These are phyloP conservation scores for Gentiana dahurica DNA, from an alignment of 257 asterid species.

Conservation along the genomic window DNA sequence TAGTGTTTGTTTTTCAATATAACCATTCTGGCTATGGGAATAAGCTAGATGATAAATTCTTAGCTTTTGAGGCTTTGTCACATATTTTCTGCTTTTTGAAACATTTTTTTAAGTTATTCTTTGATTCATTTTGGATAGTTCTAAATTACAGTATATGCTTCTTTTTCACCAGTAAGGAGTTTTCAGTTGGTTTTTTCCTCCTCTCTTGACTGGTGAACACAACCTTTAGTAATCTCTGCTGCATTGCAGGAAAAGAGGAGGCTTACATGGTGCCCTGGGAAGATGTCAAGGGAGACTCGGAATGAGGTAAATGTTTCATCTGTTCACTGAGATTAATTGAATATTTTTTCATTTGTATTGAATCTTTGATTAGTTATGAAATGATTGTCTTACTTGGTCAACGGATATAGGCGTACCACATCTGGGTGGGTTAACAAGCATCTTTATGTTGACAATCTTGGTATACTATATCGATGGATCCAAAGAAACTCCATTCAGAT, in stretches of 20 bases:
- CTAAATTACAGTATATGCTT: background rate
- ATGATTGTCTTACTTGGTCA: background rate
- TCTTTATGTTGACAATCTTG: too few species aligned
- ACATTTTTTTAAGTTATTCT: background rate
- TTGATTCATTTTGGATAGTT: background rate
- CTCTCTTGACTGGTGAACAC: background rate
- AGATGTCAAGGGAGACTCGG: slow-evolving; percentile 35
- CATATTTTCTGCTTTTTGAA: slow-evolving; percentile 1
- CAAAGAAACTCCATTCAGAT: too few species aligned
- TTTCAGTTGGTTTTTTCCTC: slow-evolving; percentile 7
- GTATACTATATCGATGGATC: too few species aligned
- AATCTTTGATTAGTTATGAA: background rate
- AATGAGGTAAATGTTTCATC: slow-evolving; percentile 43
- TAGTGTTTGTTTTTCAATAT: too few species aligned
- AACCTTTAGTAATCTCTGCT: slow-evolving; percentile 5
- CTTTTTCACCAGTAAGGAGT: background rate
- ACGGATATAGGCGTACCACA: background rate
- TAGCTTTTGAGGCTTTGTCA: background rate
- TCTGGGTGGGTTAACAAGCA: background rate
- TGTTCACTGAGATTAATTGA: too few species aligned
- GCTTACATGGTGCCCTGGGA: slow-evolving; percentile 95
- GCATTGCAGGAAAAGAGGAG: slow-evolving; percentile 72
- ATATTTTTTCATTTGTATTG: background rate
- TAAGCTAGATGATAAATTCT: background rate
- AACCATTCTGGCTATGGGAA: too few species aligned